Percentiles rank a stretch among this genome's conserved stretches.
Conservation (phyloP, 768 basidiomycete genomes). For the Leccinum variicolor region DNA sequence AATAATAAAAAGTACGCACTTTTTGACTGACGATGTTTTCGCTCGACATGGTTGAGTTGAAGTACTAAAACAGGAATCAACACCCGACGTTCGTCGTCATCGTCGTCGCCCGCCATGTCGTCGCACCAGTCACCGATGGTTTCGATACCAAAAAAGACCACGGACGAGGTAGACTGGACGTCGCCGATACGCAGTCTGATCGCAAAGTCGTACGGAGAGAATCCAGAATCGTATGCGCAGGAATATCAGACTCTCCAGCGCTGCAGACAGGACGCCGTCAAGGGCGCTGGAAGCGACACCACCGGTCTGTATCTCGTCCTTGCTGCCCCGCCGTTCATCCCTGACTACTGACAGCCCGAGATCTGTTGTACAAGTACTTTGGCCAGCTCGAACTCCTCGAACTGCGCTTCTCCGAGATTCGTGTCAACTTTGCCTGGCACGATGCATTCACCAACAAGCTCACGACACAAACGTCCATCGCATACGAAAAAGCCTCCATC, state of each 20-base stretch:
- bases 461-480: constrained; percentile 93
- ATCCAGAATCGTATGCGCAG: constrained; percentile 79
- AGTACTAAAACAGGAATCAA: constrained; percentile 25
- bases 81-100: background rate
- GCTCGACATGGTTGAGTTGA: constrained; percentile 61
- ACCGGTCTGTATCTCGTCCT: constrained; percentile 57
- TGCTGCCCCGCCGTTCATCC: background rate
- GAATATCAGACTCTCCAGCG: constrained; percentile 86
- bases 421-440: constrained; percentile 94
- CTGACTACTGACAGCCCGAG: constrained; percentile 56
- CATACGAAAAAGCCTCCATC: constrained; percentile 96
- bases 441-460: constrained; percentile 97
- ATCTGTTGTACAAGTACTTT: constrained; percentile 99
- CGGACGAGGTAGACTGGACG: constrained; percentile 96
- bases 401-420: constrained; percentile 93
- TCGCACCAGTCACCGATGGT: constrained; percentile 75
- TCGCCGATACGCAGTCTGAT: constrained; percentile 82
- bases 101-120: constrained; percentile 47
- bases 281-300: constrained; percentile 92
- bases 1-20: constrained; percentile 41
- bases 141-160: constrained; percentile 53
- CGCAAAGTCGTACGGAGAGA: constrained; percentile 68
- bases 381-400: constrained; percentile 97
- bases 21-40: constrained; percentile 91
- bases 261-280: constrained; percentile 93